Evolutionary conservation across 257 asterid species (phyloP).

Genomic region (Orobanche coerulescens): DNA sequence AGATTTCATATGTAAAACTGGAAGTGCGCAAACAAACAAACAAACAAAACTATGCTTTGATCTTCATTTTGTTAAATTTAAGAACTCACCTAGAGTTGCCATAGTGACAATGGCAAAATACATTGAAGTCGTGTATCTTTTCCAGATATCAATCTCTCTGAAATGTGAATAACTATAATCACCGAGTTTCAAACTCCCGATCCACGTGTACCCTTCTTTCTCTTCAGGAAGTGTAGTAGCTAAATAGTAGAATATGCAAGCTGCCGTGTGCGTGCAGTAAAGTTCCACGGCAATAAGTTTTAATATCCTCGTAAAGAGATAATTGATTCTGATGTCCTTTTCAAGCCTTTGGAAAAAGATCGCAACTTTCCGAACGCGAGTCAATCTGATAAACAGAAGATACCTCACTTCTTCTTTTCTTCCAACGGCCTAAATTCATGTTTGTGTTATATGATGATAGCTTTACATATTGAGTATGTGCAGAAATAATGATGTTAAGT

Average conservation of each 20-base stretch:
- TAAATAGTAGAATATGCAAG: conserved; percentile 84
- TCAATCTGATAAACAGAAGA: conserved; percentile 72
- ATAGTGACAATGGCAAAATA: conserved; percentile 90
- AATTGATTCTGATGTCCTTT: conserved; percentile 83
- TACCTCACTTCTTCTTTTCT: conserved; percentile 68
- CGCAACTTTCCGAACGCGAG: conserved; percentile 65
- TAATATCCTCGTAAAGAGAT: conserved; percentile 68
- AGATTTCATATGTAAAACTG: neutral
- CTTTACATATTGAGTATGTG: too few species aligned
- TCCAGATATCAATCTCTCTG: conserved; percentile 81
- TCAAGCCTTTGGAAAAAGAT: conserved; percentile 61
- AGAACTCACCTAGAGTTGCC: conserved; percentile 89
- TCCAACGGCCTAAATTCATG: conserved; percentile 46
- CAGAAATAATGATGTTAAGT: too few species aligned
- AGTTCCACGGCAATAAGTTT: conserved; percentile 77
- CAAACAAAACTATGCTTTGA: too few species aligned
- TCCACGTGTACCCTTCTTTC: conserved; percentile 92
- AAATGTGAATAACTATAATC: conserved; percentile 65
- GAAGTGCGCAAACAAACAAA: too few species aligned
- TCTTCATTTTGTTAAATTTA: neutral
- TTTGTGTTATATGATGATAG: neutral
- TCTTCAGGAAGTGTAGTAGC: conserved; percentile 76
- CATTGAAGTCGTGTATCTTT: conserved; percentile 66
- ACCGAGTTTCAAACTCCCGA: conserved; percentile 83
- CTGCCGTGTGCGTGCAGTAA: conserved; percentile 94